Conservation (phyloP, 1,284 basidiomycete genomes). For the Hemileia vastatrix region DNA sequence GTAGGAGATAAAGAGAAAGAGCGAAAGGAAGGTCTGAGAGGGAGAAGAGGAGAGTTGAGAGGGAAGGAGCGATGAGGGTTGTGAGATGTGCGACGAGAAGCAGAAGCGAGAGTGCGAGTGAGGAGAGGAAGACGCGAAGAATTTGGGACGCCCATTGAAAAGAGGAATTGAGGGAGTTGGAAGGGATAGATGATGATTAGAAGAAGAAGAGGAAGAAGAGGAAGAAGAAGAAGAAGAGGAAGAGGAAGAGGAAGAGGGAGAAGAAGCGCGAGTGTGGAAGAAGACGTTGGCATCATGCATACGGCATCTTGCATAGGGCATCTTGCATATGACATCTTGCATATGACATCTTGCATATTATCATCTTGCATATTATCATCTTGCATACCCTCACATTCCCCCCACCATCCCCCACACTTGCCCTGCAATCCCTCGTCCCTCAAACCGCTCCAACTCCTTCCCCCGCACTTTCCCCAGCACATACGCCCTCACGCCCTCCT, state of each 20-base stretch:
- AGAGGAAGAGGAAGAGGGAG: constrained; percentile 9
- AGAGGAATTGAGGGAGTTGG: background rate
- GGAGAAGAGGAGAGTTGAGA: constrained; percentile 6
- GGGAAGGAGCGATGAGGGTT: background rate
- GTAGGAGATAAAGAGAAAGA: background rate
- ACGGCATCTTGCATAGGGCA: no score
- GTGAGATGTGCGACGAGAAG: constrained; percentile 1
- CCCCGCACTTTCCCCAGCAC: no score
- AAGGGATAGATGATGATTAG: constrained; percentile 2
- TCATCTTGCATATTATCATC: no score
- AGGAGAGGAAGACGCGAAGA: background rate
- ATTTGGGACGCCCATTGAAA: background rate
- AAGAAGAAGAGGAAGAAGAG: background rate
- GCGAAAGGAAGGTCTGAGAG: background rate
- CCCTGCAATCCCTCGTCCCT: no score
- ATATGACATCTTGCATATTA: no score
- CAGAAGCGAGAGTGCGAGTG: constrained; percentile 1
- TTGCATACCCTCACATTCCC: no score
- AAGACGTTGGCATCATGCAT: background rate
- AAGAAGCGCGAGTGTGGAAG: background rate
- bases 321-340: no score
- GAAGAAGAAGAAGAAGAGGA: constrained; percentile 6
- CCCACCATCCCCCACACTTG: no score
- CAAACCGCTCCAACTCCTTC: no score
- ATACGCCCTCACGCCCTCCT: no score